phyloP scores from a whole-genome alignment of 2,329 filamentous ascomycete species.

The Epicoccum sorghinum region DNA sequence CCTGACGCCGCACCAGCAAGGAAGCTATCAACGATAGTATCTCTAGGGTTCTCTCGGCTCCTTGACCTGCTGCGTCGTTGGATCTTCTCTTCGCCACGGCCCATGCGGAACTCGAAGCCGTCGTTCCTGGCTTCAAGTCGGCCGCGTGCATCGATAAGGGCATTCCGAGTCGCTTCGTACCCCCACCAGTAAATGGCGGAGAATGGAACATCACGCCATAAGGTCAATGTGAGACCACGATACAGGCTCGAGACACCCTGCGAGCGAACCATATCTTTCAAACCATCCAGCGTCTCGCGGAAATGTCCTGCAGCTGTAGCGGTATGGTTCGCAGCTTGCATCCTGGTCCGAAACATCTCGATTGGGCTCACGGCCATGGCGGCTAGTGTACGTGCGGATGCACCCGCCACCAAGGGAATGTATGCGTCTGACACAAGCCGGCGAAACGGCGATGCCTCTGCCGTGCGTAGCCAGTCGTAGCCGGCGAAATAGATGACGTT shows the following conservation, averaged over 20 bases:
- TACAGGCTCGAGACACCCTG: slow-evolving; percentile 84
- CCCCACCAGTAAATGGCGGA: slow-evolving; percentile 98
- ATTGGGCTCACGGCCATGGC: slow-evolving; percentile 86
- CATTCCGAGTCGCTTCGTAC: slow-evolving; percentile 81
- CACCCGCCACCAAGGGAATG: slow-evolving; percentile 80
- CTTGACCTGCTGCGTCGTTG: slow-evolving; percentile 57
- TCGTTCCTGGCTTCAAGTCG: slow-evolving; percentile 51
- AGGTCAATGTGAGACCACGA: slow-evolving; percentile 85
- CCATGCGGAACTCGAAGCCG: slow-evolving; percentile 41
- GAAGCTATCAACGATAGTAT: slow-evolving; percentile 88
- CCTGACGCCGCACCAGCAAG: slow-evolving; percentile 83
- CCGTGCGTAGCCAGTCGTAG: slow-evolving; percentile 90
- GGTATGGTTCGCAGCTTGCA: slow-evolving; percentile 72
- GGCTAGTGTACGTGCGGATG: slow-evolving; percentile 77
- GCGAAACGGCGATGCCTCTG: slow-evolving; percentile 73
- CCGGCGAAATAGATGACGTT: slow-evolving; percentile 99
- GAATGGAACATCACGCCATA: slow-evolving; percentile 97
- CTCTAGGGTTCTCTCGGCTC: slow-evolving; percentile 71
- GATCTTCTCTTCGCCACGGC: slow-evolving; percentile 40
- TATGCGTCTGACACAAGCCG: slow-evolving; percentile 65
- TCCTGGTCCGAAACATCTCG: slow-evolving; percentile 90
- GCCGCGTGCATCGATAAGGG: slow-evolving; percentile 70
- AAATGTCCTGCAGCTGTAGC: slow-evolving; percentile 68
- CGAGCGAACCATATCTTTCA: slow-evolving; percentile 77
- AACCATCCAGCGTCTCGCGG: slow-evolving; percentile 74